Percentiles rank a stretch among this genome's conserved stretches.
Conservation (phyloP, 805 yeast genomes). For the Candida palmyrensis region DNA sequence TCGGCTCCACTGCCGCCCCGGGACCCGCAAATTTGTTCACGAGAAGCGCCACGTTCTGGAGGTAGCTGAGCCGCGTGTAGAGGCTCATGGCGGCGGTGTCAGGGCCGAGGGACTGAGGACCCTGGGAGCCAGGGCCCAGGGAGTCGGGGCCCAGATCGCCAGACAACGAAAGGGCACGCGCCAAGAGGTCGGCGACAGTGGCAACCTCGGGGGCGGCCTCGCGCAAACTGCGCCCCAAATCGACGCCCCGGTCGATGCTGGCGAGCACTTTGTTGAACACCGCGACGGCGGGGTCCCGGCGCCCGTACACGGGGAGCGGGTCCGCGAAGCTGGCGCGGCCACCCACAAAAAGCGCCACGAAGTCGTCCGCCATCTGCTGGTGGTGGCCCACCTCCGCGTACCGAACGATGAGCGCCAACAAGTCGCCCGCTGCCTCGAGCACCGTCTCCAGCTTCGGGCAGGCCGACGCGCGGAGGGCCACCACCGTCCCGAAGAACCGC, state of each 20-base stretch:
- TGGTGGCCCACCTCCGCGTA: slow-evolving; percentile 39
- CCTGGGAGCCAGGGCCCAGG: too few species aligned
- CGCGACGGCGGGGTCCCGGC: slow-evolving; percentile 22
- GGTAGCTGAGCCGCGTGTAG: slow-evolving; percentile 44
- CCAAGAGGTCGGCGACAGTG: neutral
- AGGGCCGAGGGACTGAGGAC: too few species aligned
- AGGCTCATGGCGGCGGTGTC: neutral
- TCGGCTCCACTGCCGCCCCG: slow-evolving; percentile 6
- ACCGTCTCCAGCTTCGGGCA: slow-evolving; percentile 12
- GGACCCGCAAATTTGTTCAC: slow-evolving; percentile 38
- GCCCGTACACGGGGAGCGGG: slow-evolving; percentile 6
- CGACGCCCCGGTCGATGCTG: slow-evolving; percentile 42
- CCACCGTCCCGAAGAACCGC: slow-evolving; percentile 13
- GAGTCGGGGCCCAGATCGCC: too few species aligned
- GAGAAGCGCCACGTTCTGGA: slow-evolving; percentile 50
- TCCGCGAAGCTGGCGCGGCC: slow-evolving; percentile 8
- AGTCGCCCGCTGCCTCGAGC: slow-evolving; percentile 36
- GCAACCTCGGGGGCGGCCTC: neutral
- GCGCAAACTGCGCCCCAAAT: slow-evolving; percentile 8
- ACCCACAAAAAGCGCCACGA: slow-evolving; percentile 30
- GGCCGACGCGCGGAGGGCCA: neutral
- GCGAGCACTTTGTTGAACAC: slow-evolving; percentile 46
- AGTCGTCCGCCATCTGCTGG: slow-evolving; percentile 38
- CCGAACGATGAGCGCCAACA: slow-evolving; percentile 37
- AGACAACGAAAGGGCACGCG: neutral